Base-by-base conservation (phyloP, 768 basidiomycete species). In the Trametes meyenii region DNA sequence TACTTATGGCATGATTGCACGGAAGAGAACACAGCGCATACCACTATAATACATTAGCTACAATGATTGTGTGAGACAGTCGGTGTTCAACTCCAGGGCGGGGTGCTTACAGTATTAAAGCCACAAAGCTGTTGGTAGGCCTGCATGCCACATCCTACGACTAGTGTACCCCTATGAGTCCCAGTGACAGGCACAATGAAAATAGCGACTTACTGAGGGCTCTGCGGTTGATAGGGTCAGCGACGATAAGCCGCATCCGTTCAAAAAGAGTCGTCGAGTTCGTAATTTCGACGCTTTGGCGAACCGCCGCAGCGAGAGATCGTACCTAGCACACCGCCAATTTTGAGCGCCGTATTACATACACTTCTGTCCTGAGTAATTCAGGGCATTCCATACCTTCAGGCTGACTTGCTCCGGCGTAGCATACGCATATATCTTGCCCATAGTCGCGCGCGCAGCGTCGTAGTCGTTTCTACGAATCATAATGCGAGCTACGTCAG, bases 121-220 rank as follows among this genome's bases (percentile, higher is more conserved):
- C 92, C 92, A 62, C 86, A 92, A 0, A 93, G 79, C 70, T 93
- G 92, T 69, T 94, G 92, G 73, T 86, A 87, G 0, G 88, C 90
- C 75, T 93, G 91, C 73, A 93, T 84, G 45, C 88, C 91, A 69
- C 89, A 90, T 11, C 83, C 88, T 14, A 94, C 79, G 17, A 35
- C 40, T 38, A 38, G 4, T 29, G n/a, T n/a, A 39, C 57, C 16
- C 44, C 46, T 35, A 61, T 50, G 29, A 26, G 36, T 6, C 38
- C 16, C 35, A 23, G 11, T 2, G 21, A 5, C 29, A 24, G 0
- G n/a, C 17, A 56, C 48, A n/a, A 39, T 45, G 6, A 23, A 38
- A 62, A 11, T 12, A 3, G 26, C 54, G n/a, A 76, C 82, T 17
- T 68, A 89, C 89, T 85, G 52, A 91, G 75, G 17, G 89, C 90